Base-by-base conservation (phyloP, 2,329 filamentous ascomycete species). In the Exophiala aquamarina region DNA sequence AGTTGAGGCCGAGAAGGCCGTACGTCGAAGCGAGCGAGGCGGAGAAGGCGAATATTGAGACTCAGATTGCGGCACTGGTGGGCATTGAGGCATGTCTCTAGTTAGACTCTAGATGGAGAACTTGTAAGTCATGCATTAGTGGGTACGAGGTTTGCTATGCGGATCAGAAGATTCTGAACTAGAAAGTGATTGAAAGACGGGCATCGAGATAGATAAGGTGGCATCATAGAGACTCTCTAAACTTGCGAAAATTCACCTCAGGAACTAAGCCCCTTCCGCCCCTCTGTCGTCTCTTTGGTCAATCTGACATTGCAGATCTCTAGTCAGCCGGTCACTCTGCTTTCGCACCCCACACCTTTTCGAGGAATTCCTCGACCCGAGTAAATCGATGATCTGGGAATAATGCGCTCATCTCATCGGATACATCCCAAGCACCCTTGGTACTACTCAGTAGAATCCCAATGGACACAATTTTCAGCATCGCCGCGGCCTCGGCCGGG, bases 1-100 rank as follows among this genome's bases (percentile, higher is more conserved):
- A 85, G 63, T 32, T 50, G 36, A 69, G 66, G 62, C 82, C 82
- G 1, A 71, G 82, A 44, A 72, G 74, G 48, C 83, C 83, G 14
- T 86, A 86, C 58, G 68, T 77, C 51, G 65, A 67, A 47, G 63
- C 69, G 0, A 62, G 59, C 7, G 70, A 73, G 26, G 66, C 53
- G 29, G 66, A 62, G 20, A 74, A 73, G 67, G 61, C 68, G 60
- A 62, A 57, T 20, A 69, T 75, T 33, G 58, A 56, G 44, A 59
- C 58, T 41, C 62, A 62, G 34, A 72, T 75, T 64, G 64, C 56
- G 31, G 63, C 65, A 43, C 56, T 75, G 58, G 65, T 64, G n/a
- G 58, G 57, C 44, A 62, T 74, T 56, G 72, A 75, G 59, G 63
- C 50, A 18, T 50, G 23, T 23, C 45, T 65, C 17, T 60, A 54